Evolutionary conservation across 2,329 filamentous ascomycete species (phyloP).

Genomic region (Massarina eburnea): DNA sequence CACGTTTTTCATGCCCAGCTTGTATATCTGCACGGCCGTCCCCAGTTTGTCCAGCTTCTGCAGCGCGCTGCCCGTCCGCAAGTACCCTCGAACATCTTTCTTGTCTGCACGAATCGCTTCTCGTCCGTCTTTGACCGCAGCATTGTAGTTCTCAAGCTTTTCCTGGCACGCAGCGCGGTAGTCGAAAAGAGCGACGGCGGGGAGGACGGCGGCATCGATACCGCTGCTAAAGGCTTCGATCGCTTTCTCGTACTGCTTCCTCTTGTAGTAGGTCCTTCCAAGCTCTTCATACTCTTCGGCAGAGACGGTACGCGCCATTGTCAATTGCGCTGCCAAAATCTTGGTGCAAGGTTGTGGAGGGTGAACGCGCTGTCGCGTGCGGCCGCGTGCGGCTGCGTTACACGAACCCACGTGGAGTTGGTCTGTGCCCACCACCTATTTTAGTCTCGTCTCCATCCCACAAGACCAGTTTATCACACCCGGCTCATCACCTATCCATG

Average conservation of each 20-base stretch:
- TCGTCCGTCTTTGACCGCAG: conserved; percentile 59
- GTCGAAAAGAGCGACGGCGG: conserved; percentile 50
- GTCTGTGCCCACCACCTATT: too few species aligned
- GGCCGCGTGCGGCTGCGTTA: too few species aligned
- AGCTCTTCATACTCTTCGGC: conserved; percentile 40
- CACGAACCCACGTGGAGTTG: too few species aligned
- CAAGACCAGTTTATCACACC: too few species aligned
- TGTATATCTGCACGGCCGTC: conserved; percentile 59
- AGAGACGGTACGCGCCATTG: conserved; percentile 35
- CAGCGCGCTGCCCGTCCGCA: conserved; percentile 55
- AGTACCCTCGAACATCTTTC: conserved; percentile 58
- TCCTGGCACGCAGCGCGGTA: conserved; percentile 58
- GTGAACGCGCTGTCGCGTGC: background rate
- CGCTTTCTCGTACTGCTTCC: conserved; percentile 39
- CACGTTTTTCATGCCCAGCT: conserved; percentile 58
- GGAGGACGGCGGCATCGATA: conserved; percentile 24
- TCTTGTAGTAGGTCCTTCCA: conserved; percentile 38
- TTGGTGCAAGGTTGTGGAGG: background rate
- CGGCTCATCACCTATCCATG: too few species aligned
- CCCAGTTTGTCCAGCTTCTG: conserved; percentile 53
- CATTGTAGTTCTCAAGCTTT: conserved; percentile 53
- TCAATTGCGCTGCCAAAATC: background rate
- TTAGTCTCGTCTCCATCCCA: too few species aligned
- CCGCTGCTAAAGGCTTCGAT: conserved; percentile 36
- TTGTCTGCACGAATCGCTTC: conserved; percentile 56